Percentiles rank a stretch among this genome's conserved stretches.
Conservation (phyloP, 208 protist species). For the Leishmania amazonensis region DNA sequence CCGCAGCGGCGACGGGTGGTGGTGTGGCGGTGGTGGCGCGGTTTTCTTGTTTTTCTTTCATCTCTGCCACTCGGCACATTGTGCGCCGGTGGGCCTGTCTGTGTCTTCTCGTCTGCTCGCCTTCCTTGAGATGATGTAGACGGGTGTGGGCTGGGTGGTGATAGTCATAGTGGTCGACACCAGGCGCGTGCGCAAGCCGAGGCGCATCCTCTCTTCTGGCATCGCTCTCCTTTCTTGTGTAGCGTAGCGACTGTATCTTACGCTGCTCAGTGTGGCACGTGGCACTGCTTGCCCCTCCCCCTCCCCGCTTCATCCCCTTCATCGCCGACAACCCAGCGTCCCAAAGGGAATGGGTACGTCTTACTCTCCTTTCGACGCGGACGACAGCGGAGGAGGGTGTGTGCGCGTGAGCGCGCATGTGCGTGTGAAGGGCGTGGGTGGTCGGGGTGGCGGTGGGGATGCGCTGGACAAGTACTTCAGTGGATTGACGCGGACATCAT, state of each 20-base stretch:
- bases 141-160: no score
- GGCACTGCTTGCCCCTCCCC: neutral
- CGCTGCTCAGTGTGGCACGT: neutral
- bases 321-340: neutral
- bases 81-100: no score
- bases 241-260: no score
- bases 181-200: neutral
- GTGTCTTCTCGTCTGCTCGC: neutral
- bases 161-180: neutral
- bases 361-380: neutral
- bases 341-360: neutral
- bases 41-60: no score
- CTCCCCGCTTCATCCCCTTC: neutral
- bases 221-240: neutral
- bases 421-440: neutral
- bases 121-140: neutral
- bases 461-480: neutral
- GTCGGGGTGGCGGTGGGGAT: neutral
- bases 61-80: neutral
- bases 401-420: neutral
- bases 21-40: no score
- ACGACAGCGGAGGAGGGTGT: neutral
- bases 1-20: no score
- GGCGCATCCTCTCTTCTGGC: neutral
- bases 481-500: neutral